Base-by-base conservation (phyloP, 768 basidiomycete genomes). In the Lepiota venenata region DNA sequence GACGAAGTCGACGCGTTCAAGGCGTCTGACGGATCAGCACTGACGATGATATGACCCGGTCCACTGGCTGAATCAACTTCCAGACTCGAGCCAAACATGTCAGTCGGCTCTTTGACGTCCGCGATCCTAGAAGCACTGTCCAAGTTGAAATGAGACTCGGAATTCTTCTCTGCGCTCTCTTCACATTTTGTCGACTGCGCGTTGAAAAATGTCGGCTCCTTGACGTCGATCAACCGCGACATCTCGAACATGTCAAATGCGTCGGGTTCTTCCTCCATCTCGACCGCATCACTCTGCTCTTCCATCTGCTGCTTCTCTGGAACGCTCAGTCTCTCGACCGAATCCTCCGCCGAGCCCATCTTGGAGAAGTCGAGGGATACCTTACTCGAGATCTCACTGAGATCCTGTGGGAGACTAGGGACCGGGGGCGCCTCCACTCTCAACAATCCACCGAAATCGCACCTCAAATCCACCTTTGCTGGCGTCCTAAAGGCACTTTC, bases 401-500 rank as follows among this genome's bases (percentile, higher is more conserved):
- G 11, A 36, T 52, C 37, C 6, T 70, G 50, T 8, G 82, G 80
- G 15, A 85, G 62, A 29, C 71, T 66, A 0, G 86, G 85, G 10
- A 85, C 65, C 18, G 84, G 79, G 0, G 82, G 81, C 6, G 76
- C 65, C 2, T 79, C 74, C 27, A 73, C 65, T 12, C 60, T 55
- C 29, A 77, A 56, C 16, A 75, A 62, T 6, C 63, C 66, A n/a
- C 61, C 64, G 22, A 85, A 76, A 40, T 73, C 76, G 56, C 77
- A 77, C 2, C 71, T 68, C 27, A 88, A 68, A 56, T 87, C 81
- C 21, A 88, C 70, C 62, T 83, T 85, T 15, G 87, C 84, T 0
- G 89, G 88, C 0, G 88, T 88, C 57, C 81, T 76, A 74, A 92
- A 92, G 1, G 89, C 88, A 48, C 75, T 84, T 71, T 91, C 90